These are phyloP conservation scores for Pseudogymnoascus verrucosus DNA, from an alignment of 2,329 filamentous ascomycete genomes.

Conservation along the genomic window DNA sequence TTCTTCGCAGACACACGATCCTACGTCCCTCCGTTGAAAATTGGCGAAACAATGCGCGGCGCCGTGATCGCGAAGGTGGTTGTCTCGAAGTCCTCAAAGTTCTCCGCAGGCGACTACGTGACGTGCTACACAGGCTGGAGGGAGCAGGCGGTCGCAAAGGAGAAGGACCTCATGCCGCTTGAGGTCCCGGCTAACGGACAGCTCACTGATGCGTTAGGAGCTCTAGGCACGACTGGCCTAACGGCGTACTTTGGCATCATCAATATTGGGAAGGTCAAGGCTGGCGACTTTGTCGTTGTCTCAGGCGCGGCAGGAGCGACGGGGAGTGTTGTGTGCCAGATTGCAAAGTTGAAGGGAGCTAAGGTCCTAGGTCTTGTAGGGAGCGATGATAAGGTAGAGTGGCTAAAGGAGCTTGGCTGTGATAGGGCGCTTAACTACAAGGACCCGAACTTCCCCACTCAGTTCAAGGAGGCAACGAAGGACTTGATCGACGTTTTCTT, in stretches of 20 bases:
- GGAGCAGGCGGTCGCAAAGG: slow-evolving; percentile 53
- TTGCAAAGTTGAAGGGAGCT: slow-evolving; percentile 63
- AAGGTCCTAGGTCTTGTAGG: slow-evolving; percentile 58
- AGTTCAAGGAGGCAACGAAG: slow-evolving; percentile 53
- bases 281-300: slow-evolving; percentile 68
- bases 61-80: slow-evolving; percentile 50
- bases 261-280: slow-evolving; percentile 58
- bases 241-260: slow-evolving; percentile 71
- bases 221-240: slow-evolving; percentile 39
- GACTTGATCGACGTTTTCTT: slow-evolving; percentile 62
- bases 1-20: slow-evolving; percentile 38
- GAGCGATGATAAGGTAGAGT: slow-evolving; percentile 57
- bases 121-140: slow-evolving; percentile 53
- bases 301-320: slow-evolving; percentile 73
- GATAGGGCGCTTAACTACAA: slow-evolving; percentile 66
- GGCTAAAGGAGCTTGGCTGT: slow-evolving; percentile 58
- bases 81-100: slow-evolving; percentile 47
- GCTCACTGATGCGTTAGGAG: slow-evolving; percentile 52
- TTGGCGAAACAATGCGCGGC: slow-evolving; percentile 63
- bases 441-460: slow-evolving; percentile 48
- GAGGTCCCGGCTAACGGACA: slow-evolving; percentile 34
- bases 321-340: slow-evolving; percentile 68
- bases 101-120: slow-evolving; percentile 51
- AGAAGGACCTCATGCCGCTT: slow-evolving; percentile 39
- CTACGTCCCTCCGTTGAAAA: slow-evolving; percentile 61